Conservation (phyloP, 2,329 filamentous ascomycete genomes). For the Ramichloridium luteum region DNA sequence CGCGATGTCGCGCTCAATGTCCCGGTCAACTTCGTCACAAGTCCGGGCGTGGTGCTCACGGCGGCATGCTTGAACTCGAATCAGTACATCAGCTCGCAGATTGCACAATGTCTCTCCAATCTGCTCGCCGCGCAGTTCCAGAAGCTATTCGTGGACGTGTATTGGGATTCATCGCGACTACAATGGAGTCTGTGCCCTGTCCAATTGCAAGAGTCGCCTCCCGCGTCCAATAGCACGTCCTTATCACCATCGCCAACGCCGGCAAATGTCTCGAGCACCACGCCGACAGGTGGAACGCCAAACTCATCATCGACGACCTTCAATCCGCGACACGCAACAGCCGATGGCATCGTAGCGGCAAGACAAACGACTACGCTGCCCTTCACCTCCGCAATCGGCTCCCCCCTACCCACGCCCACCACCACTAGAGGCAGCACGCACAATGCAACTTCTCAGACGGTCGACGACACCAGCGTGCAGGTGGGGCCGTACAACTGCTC, state of each 20-base stretch:
- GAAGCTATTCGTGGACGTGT: slow-evolving; percentile 47
- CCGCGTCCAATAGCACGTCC: slow-evolving; percentile 5
- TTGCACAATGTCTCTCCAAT: slow-evolving; percentile 49
- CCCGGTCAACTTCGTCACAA: slow-evolving; percentile 50
- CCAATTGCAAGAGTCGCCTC: slow-evolving; percentile 26
- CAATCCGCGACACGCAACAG: background rate
- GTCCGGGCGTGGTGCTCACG: slow-evolving; percentile 44
- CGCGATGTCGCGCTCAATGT: slow-evolving; percentile 47
- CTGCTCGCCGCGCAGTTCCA: slow-evolving; percentile 48
- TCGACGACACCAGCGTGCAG: slow-evolving; percentile 18
- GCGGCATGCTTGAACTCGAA: slow-evolving; percentile 46
- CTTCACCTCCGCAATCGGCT: background rate
- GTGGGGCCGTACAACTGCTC: slow-evolving; percentile 45
- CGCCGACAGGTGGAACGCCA: background rate
- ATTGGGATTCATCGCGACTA: slow-evolving; percentile 46
- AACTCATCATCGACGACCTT: slow-evolving; percentile 1
- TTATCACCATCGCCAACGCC: background rate
- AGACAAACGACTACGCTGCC: too few species aligned
- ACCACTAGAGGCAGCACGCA: background rate
- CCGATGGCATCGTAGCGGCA: too few species aligned
- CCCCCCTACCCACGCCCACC: background rate
- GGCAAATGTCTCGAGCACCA: background rate
- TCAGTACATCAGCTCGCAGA: slow-evolving; percentile 41
- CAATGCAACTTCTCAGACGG: background rate
- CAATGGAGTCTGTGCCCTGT: slow-evolving; percentile 52